phyloP scores from a whole-genome alignment of 1,139 yeast species.

The Scheffersomyces segobiensis region DNA sequence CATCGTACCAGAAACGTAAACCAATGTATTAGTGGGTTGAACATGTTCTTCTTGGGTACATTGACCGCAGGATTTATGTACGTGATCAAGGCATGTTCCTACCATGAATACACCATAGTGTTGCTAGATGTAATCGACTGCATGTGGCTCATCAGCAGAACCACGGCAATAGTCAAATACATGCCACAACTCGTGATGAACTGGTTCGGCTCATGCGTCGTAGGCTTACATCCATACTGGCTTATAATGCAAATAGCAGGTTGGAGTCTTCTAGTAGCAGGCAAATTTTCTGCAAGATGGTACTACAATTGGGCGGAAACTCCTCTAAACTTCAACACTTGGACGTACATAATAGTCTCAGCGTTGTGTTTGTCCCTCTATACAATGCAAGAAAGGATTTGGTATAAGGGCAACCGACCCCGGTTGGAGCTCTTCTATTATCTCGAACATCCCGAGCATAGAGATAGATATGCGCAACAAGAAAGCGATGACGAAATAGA shows the following conservation, averaged over 20 bases:
- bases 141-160: slow-evolving; percentile 26
- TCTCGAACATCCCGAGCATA: background rate
- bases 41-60: slow-evolving; percentile 7
- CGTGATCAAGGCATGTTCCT: slow-evolving; percentile 5
- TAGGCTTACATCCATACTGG: slow-evolving; percentile 17
- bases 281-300: slow-evolving; percentile 5
- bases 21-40: slow-evolving; percentile 24
- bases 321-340: slow-evolving; percentile 27
- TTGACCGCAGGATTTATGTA: slow-evolving; percentile 2
- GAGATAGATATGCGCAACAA: background rate
- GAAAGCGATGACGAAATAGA: background rate
- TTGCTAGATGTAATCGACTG: slow-evolving; percentile 29
- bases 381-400: slow-evolving; percentile 1
- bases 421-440: background rate
- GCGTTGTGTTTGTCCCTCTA: background rate
- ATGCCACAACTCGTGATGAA: slow-evolving; percentile 33
- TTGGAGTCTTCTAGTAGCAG: slow-evolving; percentile 4
- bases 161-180: slow-evolving; percentile 13
- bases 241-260: slow-evolving; percentile 10
- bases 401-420: slow-evolving; percentile 4
- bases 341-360: slow-evolving; percentile 13
- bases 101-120: background rate
- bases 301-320: slow-evolving; percentile 20
- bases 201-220: slow-evolving; percentile 20
- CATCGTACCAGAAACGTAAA: slow-evolving; percentile 18